phyloP scores from a whole-genome alignment of 495 filamentous ascomycete species.

The Amorphotheca resinae region DNA sequence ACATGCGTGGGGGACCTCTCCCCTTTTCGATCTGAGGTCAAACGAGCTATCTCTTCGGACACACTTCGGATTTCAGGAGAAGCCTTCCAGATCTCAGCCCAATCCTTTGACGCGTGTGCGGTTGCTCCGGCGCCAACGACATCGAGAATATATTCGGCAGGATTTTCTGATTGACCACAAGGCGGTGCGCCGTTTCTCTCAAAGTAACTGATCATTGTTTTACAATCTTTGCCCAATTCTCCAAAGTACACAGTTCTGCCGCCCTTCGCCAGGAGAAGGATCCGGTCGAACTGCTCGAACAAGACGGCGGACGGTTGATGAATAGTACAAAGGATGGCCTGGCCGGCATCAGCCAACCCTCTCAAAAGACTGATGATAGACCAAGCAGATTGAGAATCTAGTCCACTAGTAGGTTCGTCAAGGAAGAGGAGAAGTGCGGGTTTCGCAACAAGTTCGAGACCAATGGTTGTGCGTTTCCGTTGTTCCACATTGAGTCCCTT shows the following conservation, averaged over 20 bases:
- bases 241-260: slow-evolving; percentile 76
- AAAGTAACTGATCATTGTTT: slow-evolving; percentile 55
- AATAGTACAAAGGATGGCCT: slow-evolving; percentile 84
- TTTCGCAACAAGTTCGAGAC: slow-evolving; percentile 84
- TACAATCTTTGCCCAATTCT: slow-evolving; percentile 58
- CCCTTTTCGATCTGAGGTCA: slow-evolving; percentile 52
- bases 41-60: too few relatives aligned
- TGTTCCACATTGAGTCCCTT: slow-evolving; percentile 92
- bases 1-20: slow-evolving; percentile 27
- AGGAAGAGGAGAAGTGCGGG: slow-evolving; percentile 83
- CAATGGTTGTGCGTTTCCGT: slow-evolving; percentile 78
- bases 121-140: slow-evolving; percentile 18
- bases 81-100: slow-evolving; percentile 69
- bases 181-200: slow-evolving; percentile 57
- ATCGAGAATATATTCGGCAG: slow-evolving; percentile 19
- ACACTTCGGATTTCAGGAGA: too few relatives aligned
- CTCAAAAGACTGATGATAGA: slow-evolving; percentile 66
- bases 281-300: slow-evolving; percentile 80
- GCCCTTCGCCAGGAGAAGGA: slow-evolving; percentile 63
- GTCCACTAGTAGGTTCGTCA: slow-evolving; percentile 52
- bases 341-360: slow-evolving; percentile 71
- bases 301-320: slow-evolving; percentile 87
- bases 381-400: slow-evolving; percentile 64
- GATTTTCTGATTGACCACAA: slow-evolving; percentile 65
- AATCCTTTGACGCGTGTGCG: slow-evolving; percentile 43